Evolutionary conservation across 169 alveolate genomes (phyloP).

Genomic region (Eimeria praecox): DNA sequence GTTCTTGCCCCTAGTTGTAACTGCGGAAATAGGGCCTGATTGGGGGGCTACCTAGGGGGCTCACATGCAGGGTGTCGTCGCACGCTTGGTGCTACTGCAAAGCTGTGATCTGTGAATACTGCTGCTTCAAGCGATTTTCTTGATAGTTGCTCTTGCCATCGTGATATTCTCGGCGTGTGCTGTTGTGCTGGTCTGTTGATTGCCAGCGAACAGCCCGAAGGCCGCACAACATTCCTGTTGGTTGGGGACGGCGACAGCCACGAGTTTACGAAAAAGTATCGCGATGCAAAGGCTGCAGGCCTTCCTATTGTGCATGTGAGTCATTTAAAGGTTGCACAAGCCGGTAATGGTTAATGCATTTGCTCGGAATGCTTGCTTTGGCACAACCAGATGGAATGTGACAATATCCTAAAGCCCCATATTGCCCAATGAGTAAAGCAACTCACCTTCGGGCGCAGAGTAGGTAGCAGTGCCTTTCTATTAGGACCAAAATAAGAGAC

Average conservation of each 20-base stretch:
- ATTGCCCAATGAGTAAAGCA: background rate
- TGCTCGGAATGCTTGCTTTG: background rate
- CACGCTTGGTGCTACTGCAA: background rate
- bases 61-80: background rate
- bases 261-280: conserved; percentile 56
- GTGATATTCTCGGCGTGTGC: background rate
- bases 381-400: background rate
- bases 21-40: background rate
- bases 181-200: background rate
- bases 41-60: background rate
- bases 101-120: background rate
- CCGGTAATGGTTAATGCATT: background rate
- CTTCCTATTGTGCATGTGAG: conserved; percentile 79
- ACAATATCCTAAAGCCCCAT: background rate
- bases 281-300: conserved; percentile 80
- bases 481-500: background rate
- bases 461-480: background rate
- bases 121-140: background rate
- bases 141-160: background rate
- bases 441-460: background rate
- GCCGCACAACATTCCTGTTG: conserved; percentile 68
- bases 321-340: background rate
- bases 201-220: conserved; percentile 63
- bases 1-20: background rate
- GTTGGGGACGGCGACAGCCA: conserved; percentile 66